Evolutionary conservation across 2,329 filamentous ascomycete genomes (phyloP).

Genomic region (Aspergillus costaricaensis): DNA sequence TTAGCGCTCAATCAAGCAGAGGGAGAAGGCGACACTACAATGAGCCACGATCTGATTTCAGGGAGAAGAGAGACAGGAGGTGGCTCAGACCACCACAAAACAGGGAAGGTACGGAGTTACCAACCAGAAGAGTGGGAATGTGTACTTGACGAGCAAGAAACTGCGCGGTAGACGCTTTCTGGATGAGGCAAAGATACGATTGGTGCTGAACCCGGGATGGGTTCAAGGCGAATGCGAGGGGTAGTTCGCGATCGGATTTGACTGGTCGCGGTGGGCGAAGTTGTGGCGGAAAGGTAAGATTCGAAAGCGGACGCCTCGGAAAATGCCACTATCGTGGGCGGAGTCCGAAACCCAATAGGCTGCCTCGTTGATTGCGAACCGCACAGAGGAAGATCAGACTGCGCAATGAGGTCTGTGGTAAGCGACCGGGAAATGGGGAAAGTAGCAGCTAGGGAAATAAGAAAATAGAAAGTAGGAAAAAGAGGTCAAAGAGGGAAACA

Average conservation of each 20-base stretch:
- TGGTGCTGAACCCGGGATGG: not conserved
- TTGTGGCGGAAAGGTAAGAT: conserved; percentile 17
- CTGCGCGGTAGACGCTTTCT: not conserved
- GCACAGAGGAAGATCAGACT: conserved; percentile 19
- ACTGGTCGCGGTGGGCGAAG: conserved; percentile 9
- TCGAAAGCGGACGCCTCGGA: conserved; percentile 22
- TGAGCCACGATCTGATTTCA: not conserved
- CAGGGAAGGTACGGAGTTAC: not conserved
- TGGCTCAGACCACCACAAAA: conserved; percentile 10
- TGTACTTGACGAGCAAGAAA: not conserved
- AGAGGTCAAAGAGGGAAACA: conserved; percentile 9
- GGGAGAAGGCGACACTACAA: not conserved
- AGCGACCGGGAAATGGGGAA: conserved; percentile 12
- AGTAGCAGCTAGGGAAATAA: conserved; percentile 1
- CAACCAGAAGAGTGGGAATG: not conserved
- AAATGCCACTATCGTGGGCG: conserved; percentile 26
- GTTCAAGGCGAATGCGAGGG: conserved; percentile 14
- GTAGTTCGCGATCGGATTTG: conserved; percentile 9
- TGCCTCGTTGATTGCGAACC: conserved; percentile 19
- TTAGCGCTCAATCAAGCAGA: conserved; percentile 3
- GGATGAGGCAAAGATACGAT: not conserved
- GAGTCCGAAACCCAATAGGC: conserved; percentile 21
- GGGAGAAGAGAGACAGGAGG: not conserved
- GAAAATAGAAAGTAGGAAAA: conserved; percentile 2
- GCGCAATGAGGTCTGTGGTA: conserved; percentile 19